Evolutionary conservation across 2,329 filamentous ascomycete species (phyloP), one percentile per base, ranked within the genome.

Genomic region (Fusarium buharicum): DNA sequence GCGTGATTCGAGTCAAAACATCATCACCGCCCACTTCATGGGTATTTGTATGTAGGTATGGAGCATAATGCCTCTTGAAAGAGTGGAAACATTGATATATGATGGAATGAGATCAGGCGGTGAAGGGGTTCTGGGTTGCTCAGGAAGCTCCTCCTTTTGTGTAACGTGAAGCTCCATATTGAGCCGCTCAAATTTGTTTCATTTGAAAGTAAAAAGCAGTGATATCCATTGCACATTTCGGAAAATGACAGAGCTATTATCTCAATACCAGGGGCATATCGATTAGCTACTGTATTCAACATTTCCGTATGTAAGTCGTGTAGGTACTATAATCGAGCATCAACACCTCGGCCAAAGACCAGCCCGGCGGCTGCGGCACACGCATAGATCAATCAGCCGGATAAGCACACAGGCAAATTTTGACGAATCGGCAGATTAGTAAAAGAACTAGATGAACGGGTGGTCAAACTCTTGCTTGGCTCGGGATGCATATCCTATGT

Each of bases 101-200:
- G 48, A 54, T 55, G 27, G 27, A 34, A 13, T 33, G 36, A 33
- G 38, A 28, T 41, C 36, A 28, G 43, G 56, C 55, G 56, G 56
- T 59, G 56, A 60, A 47, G 41, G 31, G 17, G 7, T 46, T 24
- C 7, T 45, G 37, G 31, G 16, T 37, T 12, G 20, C 24, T 8
- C 22, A 24, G n/a, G 10, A 36, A 39, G 44, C 16, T 27, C 31
- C 27, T 36, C 33, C 28, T 40, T 51, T 13, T 47, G 18, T 34
- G 39, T 16, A 47, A 34, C 28, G 31, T 34, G 11, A 14, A 31
- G 28, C 13, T n/a, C 45, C 22, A 28, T 47, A n/a, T 37, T 30
- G 10, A 28, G 37, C 24, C 22, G 20, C 36, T 34, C 24, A 38
- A 31, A 44, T 28, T 38, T 34, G 43, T 14, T 17, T 48, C 14